phyloP scores from a whole-genome alignment of 2,329 filamentous ascomycete genomes.

The Orbilia quercus region DNA sequence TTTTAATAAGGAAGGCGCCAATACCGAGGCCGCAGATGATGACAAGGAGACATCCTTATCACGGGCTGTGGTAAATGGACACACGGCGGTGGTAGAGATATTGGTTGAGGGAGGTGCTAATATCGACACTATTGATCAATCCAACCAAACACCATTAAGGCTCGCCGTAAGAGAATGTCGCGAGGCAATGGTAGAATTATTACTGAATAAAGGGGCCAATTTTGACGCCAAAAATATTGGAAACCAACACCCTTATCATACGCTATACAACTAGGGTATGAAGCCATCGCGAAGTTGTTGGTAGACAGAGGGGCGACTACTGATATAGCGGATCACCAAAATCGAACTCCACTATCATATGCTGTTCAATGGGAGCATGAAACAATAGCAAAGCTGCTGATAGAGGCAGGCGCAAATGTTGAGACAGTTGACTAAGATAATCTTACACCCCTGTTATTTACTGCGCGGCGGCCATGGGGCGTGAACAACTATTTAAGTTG shows the following conservation, averaged over 20 bases:
- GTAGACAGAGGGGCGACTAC: neutral
- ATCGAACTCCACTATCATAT: neutral
- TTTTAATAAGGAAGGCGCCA: conserved; percentile 1
- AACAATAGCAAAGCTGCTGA: neutral
- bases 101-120: neutral
- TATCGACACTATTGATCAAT: neutral
- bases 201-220: conserved; percentile 10
- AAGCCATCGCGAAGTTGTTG: neutral
- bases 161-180: neutral
- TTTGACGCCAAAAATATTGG: neutral
- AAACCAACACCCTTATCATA: neutral
- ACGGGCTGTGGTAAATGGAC: neutral
- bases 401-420: neutral
- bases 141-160: neutral
- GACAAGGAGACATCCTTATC: too few species aligned
- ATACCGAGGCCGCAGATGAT: neutral
- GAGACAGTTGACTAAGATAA: neutral
- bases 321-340: neutral
- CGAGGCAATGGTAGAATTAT: neutral
- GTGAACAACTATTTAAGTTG: neutral
- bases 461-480: neutral
- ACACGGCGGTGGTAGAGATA: neutral
- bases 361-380: neutral
- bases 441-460: neutral
- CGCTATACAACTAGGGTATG: neutral